A percentile compares a stretch with the other conserved stretches of the same genome.
Evolutionary conservation across 768 basidiomycete species (phyloP).

Genomic region (Pholiota microspora): DNA sequence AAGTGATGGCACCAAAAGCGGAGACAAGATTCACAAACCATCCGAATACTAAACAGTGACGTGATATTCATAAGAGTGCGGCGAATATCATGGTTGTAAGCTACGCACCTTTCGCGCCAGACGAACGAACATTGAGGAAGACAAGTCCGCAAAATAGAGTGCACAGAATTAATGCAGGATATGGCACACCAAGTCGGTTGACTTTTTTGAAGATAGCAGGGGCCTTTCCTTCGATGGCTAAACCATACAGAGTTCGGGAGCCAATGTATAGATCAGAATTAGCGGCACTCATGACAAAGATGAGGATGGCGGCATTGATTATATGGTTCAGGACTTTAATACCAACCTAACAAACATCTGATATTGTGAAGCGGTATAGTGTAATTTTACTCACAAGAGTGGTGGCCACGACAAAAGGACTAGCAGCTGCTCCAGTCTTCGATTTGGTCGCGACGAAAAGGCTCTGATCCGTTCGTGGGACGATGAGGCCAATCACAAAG

Average conservation of each 20-base stretch:
- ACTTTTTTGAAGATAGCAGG: slow-evolving; percentile 42
- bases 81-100: too few species aligned
- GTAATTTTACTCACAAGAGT: slow-evolving; percentile 26
- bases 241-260: slow-evolving; percentile 46
- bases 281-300: slow-evolving; percentile 64
- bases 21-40: slow-evolving; percentile 51
- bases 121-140: slow-evolving; percentile 53
- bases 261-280: slow-evolving; percentile 64
- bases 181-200: slow-evolving; percentile 45
- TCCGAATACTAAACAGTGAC: slow-evolving; percentile 40
- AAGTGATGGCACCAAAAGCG: slow-evolving; percentile 47
- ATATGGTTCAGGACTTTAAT: slow-evolving; percentile 61
- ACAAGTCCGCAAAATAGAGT: slow-evolving; percentile 54
- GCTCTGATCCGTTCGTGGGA: slow-evolving; percentile 56
- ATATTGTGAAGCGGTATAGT: background rate
- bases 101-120: slow-evolving; percentile 55
- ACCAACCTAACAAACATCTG: slow-evolving; percentile 37
- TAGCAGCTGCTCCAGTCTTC: slow-evolving; percentile 55
- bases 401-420: slow-evolving; percentile 60
- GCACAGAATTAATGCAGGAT: slow-evolving; percentile 52
- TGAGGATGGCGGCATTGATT: slow-evolving; percentile 61
- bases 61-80: too few species aligned
- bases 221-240: slow-evolving; percentile 50
- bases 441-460: slow-evolving; percentile 44
- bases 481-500: slow-evolving; percentile 69